Evolutionary conservation across 768 basidiomycete species (phyloP).

Genomic region (Roridomyces roridus): DNA sequence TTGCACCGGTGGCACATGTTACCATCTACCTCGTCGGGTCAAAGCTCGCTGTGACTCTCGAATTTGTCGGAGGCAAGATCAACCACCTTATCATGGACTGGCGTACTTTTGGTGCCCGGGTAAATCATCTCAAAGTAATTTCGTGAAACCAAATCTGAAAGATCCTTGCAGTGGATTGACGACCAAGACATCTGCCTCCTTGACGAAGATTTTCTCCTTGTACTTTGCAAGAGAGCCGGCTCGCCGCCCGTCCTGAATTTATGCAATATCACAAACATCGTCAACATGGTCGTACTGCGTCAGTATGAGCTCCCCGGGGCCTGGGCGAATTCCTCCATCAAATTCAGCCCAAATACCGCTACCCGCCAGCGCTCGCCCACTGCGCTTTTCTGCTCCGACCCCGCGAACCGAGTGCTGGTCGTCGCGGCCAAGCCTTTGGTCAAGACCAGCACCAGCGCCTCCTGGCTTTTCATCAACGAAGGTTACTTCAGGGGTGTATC

Average conservation of each 20-base stretch:
- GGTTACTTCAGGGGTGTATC: conserved; percentile 51
- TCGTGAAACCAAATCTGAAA: not conserved
- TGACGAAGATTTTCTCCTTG: conserved; percentile 50
- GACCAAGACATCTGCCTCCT: conserved; percentile 55
- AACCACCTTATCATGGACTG: conserved; percentile 58
- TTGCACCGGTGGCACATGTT: conserved; percentile 41
- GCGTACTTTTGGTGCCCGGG: conserved; percentile 53
- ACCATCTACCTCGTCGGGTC: conserved; percentile 48
- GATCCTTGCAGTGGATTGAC: conserved; percentile 49
- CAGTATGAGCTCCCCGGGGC: conserved; percentile 63
- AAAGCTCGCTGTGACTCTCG: conserved; percentile 49
- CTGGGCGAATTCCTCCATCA: conserved; percentile 54
- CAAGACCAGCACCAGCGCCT: conserved; percentile 36
- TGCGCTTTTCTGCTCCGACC: conserved; percentile 65
- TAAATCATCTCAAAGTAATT: conserved; percentile 29
- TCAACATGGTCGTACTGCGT: conserved; percentile 47
- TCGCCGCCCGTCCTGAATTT: conserved; percentile 47
- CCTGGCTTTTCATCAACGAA: conserved; percentile 62
- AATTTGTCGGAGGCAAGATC: conserved; percentile 44
- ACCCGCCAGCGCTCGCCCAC: conserved; percentile 41
- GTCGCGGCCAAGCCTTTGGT: conserved; percentile 50
- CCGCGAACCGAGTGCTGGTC: conserved; percentile 54
- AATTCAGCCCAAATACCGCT: conserved; percentile 55
- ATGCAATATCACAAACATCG: conserved; percentile 53
- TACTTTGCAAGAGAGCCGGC: conserved; percentile 40